phyloP scores from a whole-genome alignment of 2,329 filamentous ascomycete genomes.

The Xylariales sp. region DNA sequence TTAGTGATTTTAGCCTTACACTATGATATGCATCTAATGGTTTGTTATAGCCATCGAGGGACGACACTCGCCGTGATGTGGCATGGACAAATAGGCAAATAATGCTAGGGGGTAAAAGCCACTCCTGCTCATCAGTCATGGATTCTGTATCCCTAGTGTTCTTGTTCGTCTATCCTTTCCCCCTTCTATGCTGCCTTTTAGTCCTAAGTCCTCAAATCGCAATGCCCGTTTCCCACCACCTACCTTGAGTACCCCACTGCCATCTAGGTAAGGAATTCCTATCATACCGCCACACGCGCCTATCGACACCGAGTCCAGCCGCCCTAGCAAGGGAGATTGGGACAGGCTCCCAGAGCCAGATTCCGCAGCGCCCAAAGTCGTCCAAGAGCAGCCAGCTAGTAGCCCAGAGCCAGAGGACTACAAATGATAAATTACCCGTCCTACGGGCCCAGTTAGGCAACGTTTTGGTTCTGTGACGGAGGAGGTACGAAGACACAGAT shows the following conservation, averaged over 20 bases:
- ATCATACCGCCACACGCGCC: constrained; percentile 70
- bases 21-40: no score
- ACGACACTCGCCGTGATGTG: no score
- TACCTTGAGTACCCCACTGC: constrained; percentile 62
- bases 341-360: constrained; percentile 87
- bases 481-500: constrained; percentile 42
- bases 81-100: no score
- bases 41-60: no score
- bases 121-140: neutral
- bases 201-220: constrained; percentile 46
- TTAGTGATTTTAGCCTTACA: no score
- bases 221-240: constrained; percentile 69
- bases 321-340: constrained; percentile 76
- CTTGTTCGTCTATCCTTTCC: neutral
- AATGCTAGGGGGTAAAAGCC: no score
- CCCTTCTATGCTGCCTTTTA: neutral
- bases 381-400: constrained; percentile 76
- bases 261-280: constrained; percentile 63
- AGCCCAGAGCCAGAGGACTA: constrained; percentile 73
- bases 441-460: constrained; percentile 61
- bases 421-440: constrained; percentile 70
- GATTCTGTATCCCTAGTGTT: constrained; percentile 5
- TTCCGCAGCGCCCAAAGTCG: constrained; percentile 77
- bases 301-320: constrained; percentile 49
- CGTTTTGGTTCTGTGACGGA: constrained; percentile 16